phyloP scores from a whole-genome alignment of 2,329 filamentous ascomycete species.

The Nectriaceae sp. region DNA sequence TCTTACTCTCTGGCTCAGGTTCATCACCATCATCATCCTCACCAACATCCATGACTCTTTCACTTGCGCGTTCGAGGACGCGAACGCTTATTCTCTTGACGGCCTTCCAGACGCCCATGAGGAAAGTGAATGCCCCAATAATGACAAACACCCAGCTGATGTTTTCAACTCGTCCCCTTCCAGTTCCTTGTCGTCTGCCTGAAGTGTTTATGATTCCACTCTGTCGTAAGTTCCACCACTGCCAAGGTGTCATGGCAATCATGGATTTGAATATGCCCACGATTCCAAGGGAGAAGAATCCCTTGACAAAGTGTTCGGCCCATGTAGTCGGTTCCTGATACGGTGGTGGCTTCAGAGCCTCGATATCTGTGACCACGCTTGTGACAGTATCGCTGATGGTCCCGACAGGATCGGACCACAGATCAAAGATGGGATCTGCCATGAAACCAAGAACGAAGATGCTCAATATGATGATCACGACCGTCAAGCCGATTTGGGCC shows the following conservation, averaged over 20 bases:
- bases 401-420: conserved; percentile 79
- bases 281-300: conserved; percentile 84
- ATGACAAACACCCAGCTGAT: conserved; percentile 79
- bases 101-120: conserved; percentile 82
- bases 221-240: conserved; percentile 73
- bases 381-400: conserved; percentile 57
- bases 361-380: conserved; percentile 43
- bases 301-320: conserved; percentile 84
- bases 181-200: conserved; percentile 60
- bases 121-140: conserved; percentile 77
- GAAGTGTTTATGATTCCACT: conserved; percentile 56
- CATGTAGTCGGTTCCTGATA: conserved; percentile 63
- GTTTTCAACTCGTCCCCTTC: conserved; percentile 75
- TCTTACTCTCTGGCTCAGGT: conserved; percentile 40
- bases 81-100: conserved; percentile 73
- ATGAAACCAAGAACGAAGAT: conserved; percentile 88
- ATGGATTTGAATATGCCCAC: conserved; percentile 83
- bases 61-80: conserved; percentile 75
- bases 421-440: conserved; percentile 87
- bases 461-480: conserved; percentile 67
- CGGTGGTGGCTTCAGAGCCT: conserved; percentile 36
- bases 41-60: conserved; percentile 81
- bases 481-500: conserved; percentile 70
- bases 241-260: conserved; percentile 71
- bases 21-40: conserved; percentile 58